A percentile compares a stretch with the other conserved stretches of the same genome.
Evolutionary conservation across 2,329 filamentous ascomycete species (phyloP).

Genomic region (Xylaria sp.): DNA sequence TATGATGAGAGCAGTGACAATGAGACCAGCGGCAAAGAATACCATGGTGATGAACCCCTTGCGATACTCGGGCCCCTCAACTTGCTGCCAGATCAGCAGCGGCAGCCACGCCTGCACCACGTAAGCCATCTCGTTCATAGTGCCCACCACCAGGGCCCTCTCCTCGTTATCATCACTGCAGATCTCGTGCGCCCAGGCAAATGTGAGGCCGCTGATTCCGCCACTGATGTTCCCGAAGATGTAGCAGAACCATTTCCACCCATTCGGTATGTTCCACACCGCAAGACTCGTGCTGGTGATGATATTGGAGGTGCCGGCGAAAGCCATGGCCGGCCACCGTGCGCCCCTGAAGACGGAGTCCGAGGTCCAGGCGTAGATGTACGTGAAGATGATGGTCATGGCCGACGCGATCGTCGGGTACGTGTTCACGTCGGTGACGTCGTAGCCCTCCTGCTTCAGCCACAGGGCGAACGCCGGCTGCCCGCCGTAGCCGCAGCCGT

Average conservation of each 20-base stretch:
- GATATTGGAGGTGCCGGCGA: constrained; percentile 50
- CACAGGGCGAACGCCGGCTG: constrained; percentile 60
- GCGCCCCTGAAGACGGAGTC: constrained; percentile 61
- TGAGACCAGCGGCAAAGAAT: constrained; percentile 51
- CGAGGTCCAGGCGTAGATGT: constrained; percentile 68
- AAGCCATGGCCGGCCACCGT: constrained; percentile 67
- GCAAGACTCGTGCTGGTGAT: constrained; percentile 45
- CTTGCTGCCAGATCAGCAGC: constrained; percentile 66
- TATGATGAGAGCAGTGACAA: constrained; percentile 52
- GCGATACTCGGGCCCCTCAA: constrained; percentile 61
- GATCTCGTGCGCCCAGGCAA: constrained; percentile 55
- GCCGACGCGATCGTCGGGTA: constrained; percentile 63
- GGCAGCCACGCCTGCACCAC: constrained; percentile 72
- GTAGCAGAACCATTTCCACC: constrained; percentile 67
- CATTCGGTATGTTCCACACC: constrained; percentile 49
- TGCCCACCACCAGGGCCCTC: constrained; percentile 64
- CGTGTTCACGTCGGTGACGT: constrained; percentile 43
- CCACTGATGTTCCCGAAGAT: constrained; percentile 56
- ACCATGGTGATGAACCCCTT: constrained; percentile 64
- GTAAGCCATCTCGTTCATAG: constrained; percentile 72
- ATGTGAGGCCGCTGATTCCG: constrained; percentile 50
- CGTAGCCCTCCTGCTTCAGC: constrained; percentile 49
- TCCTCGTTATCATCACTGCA: constrained; percentile 62
- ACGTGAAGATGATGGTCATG: constrained; percentile 58
- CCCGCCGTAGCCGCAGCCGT: constrained; percentile 49